These are phyloP conservation scores for Fraxinus nigra DNA, from an alignment of 305 asterid genomes.

Conservation along the genomic window DNA sequence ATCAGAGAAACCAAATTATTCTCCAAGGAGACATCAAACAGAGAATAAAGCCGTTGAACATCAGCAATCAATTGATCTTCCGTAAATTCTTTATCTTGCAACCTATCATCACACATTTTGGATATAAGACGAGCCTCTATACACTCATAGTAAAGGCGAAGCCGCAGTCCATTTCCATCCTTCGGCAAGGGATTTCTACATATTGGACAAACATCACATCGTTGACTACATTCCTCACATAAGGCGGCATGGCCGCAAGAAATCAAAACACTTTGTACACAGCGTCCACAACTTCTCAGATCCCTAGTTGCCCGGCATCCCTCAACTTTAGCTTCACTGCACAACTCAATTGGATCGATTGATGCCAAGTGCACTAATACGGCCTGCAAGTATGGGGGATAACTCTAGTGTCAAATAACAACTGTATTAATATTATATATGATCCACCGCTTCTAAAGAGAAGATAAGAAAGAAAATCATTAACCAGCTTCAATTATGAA, in stretches of 20 bases:
- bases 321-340: conserved; percentile 94
- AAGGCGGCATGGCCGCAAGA: conserved; percentile 89
- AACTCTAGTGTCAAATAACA: background rate
- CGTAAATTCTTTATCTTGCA: conserved; percentile 59
- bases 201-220: conserved; percentile 89
- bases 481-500: background rate
- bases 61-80: conserved; percentile 63
- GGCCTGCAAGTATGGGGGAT: conserved; percentile 44
- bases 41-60: conserved; percentile 71
- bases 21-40: conserved; percentile 89
- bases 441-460: conserved; percentile 1
- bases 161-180: conserved; percentile 57
- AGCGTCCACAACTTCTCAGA: conserved; percentile 85
- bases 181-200: conserved; percentile 67
- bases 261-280: conserved; percentile 63
- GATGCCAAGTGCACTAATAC: conserved; percentile 75
- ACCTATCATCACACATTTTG: conserved; percentile 68
- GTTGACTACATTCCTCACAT: conserved; percentile 91
- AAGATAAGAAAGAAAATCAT: background rate
- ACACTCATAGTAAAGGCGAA: conserved; percentile 82
- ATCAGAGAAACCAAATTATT: conserved; percentile 76
- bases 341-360: conserved; percentile 75
- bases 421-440: background rate
- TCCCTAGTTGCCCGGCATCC: conserved; percentile 93
- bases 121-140: conserved; percentile 85